Percentiles rank a stretch among this genome's conserved stretches.
Evolutionary conservation across 176 grass and related monocot species (phyloP).

Genomic region (Miscanthus lutarioriparius): DNA sequence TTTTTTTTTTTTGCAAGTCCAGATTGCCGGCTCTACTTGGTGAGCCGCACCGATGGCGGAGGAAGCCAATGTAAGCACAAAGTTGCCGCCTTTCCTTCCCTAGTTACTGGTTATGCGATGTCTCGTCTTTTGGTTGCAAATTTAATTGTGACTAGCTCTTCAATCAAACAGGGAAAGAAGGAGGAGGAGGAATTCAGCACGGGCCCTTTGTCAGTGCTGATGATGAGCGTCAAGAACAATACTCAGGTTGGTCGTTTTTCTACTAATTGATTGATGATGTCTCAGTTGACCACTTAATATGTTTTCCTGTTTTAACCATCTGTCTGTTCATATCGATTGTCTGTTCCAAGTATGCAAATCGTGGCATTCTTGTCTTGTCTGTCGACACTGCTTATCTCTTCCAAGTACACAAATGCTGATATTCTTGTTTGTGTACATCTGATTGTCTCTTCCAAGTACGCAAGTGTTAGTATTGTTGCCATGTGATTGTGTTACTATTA

Average conservation of each 20-base stretch:
- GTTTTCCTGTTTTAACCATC: not conserved
- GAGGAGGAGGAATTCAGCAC: no score
- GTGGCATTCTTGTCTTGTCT: not conserved
- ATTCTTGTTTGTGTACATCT: not conserved
- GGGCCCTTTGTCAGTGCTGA: no score
- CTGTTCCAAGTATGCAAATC: not conserved
- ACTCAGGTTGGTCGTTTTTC: not conserved
- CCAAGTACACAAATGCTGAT: not conserved
- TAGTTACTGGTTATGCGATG: not conserved
- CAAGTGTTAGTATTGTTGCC: not conserved
- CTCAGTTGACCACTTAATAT: not conserved
- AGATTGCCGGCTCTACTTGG: conserved; percentile 28
- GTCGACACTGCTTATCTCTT: not conserved
- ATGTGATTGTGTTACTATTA: not conserved
- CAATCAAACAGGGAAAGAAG: not conserved
- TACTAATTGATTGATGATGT: not conserved
- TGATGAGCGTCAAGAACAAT: no score
- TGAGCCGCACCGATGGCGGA: conserved; percentile 42
- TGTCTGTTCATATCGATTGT: not conserved
- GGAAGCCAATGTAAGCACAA: conserved; percentile 43
- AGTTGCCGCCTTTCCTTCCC: not conserved
- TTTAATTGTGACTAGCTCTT: not conserved
- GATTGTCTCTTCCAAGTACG: not conserved
- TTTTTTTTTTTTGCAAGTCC: not conserved
- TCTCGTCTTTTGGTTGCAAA: not conserved